Base-by-base conservation (phyloP, 495 filamentous ascomycete species). In the Penicillium coprophilum region DNA sequence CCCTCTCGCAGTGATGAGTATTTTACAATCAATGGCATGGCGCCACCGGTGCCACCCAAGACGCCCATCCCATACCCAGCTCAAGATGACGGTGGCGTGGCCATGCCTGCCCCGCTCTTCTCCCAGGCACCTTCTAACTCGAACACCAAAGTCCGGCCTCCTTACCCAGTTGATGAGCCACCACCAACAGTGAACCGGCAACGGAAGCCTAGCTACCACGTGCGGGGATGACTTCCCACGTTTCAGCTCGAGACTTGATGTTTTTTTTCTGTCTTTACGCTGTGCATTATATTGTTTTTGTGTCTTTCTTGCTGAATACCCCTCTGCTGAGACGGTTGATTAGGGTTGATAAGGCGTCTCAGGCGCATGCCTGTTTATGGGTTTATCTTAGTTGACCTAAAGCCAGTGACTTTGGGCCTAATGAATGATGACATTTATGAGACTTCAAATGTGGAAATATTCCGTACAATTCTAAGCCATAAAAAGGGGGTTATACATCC, bases 11-110 rank as follows among this genome's bases (percentile, higher is more conserved):
- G 74, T 69, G 59, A 69, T 62, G 74, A 85, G 56, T 62, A 76
- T 51, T 34, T 66, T 57, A 56, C 71, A 4, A 53, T 59, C 40
- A 74, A 71, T 19, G 77, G 77, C 39, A 77, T 79, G 57, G 86
- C 91, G 0, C 92, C 92, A 32, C 92, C 92, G 0, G 64, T 93
- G 21, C 91, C 91, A 10, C 90, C 91, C 11, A 94, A 94, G 71
- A 96, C 89, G 0, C 91, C 91, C 1, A 82, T 94, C 12, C 83
- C 79, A 1, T 86, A 78, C 47, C 75, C 75, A 3, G 66, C 71
- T 34, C 54, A 71, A 44, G 56, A 68, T 38, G 64, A 61, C 39
- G 61, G 66, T 6, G 67, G 66, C 50, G 68, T 75, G 20, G 59
- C 67, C 10, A 74, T 71, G 72, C 71, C 67, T 12, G 69, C 67